phyloP scores from a whole-genome alignment of 2,329 filamentous ascomycete genomes.

The Nothophaeocryptopus gaeumannii region DNA sequence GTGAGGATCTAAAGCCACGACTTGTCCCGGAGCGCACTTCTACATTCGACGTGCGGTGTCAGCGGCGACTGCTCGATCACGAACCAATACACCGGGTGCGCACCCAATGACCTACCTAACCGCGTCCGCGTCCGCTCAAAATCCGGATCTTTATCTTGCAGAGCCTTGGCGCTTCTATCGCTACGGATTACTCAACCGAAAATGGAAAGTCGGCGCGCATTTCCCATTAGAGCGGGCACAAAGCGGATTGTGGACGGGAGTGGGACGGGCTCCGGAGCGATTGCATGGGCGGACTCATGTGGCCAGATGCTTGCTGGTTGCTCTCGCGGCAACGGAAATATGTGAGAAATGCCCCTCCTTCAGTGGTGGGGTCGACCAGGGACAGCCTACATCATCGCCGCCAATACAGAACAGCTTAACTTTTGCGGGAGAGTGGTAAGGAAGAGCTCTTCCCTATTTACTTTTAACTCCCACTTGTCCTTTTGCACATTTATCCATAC shows the following conservation, averaged over 20 bases:
- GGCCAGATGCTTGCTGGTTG: neutral
- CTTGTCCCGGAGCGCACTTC: neutral
- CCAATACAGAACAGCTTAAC: no score
- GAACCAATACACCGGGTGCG: no score
- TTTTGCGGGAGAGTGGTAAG: neutral
- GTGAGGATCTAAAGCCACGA: neutral
- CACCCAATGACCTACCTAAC: no score
- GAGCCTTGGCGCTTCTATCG: neutral
- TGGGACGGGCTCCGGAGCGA: no score
- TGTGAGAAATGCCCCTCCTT: conserved; percentile 2
- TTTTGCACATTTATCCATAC: neutral
- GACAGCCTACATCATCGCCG: no score
- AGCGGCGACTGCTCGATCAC: no score
- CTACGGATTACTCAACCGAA: neutral
- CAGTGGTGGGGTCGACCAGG: no score
- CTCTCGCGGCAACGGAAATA: conserved; percentile 1
- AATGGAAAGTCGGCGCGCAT: conserved; percentile 10
- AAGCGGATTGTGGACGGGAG: conserved; percentile 4
- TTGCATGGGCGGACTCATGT: no score
- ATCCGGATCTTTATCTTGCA: conserved; percentile 5
- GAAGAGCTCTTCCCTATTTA: conserved; percentile 3
- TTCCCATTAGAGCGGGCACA: conserved; percentile 6
- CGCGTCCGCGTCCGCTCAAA: neutral
- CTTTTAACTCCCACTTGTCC: conserved; percentile 2
- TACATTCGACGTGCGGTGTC: neutral